phyloP scores from a whole-genome alignment of 2,329 filamentous ascomycete genomes.

The Colletotrichum liriopes region DNA sequence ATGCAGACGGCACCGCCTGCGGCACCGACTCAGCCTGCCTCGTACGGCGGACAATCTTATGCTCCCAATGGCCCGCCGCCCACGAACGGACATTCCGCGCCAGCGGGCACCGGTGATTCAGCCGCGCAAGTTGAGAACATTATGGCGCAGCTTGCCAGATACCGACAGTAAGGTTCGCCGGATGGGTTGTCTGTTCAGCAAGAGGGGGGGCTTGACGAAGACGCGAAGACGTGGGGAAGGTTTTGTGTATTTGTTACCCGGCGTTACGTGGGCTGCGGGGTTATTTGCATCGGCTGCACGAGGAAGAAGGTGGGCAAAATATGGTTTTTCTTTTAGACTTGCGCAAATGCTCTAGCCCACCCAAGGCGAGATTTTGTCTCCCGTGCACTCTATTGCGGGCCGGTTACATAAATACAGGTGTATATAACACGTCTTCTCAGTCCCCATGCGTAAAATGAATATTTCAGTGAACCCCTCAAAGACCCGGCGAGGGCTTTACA shows the following conservation, averaged over 20 bases:
- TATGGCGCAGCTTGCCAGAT: slow-evolving; percentile 80
- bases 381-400: neutral
- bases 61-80: slow-evolving; percentile 47
- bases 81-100: slow-evolving; percentile 45
- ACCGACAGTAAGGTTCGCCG: slow-evolving; percentile 64
- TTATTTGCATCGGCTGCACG: slow-evolving; percentile 2
- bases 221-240: slow-evolving; percentile 30
- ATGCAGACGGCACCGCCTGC: slow-evolving; percentile 47
- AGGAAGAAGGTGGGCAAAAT: slow-evolving; percentile 14
- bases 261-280: slow-evolving; percentile 25
- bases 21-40: slow-evolving; percentile 45
- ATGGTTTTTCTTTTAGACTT: slow-evolving; percentile 26
- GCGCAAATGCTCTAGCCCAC: neutral
- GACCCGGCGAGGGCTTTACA: neutral
- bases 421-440: neutral
- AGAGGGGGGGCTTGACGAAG: slow-evolving; percentile 25
- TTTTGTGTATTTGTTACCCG: slow-evolving; percentile 27
- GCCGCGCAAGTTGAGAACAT: slow-evolving; percentile 78
- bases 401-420: slow-evolving; percentile 2
- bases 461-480: neutral
- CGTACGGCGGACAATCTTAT: slow-evolving; percentile 50
- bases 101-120: slow-evolving; percentile 50
- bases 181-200: neutral
- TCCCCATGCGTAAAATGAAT: neutral
- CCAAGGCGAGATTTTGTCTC: neutral